Evolutionary conservation across 2,329 filamentous ascomycete species (phyloP).

Genomic region (Penicillium olsonii): DNA sequence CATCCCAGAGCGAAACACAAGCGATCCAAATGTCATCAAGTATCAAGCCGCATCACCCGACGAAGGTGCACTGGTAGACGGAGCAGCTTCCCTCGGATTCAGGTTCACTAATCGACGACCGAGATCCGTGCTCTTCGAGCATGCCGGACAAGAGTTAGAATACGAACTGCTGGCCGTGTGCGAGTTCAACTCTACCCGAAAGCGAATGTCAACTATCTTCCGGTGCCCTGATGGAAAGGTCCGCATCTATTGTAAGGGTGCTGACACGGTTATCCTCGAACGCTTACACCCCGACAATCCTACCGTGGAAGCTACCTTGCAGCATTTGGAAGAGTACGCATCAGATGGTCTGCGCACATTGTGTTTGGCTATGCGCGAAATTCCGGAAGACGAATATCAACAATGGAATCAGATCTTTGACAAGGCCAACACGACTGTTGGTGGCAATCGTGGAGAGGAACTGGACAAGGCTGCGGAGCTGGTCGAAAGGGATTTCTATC

Average conservation of each 20-base stretch:
- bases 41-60: constrained; percentile 98
- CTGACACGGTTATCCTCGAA: constrained; percentile 96
- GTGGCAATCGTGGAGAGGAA: constrained; percentile 89
- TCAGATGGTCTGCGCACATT: constrained; percentile 93
- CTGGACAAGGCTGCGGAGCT: constrained; percentile 96
- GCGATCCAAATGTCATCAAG: constrained; percentile 79
- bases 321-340: constrained; percentile 97
- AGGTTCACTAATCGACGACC: constrained; percentile 89
- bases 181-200: constrained; percentile 97
- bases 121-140: constrained; percentile 79
- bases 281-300: constrained; percentile 81
- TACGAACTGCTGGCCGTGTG: constrained; percentile 96
- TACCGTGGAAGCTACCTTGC: constrained; percentile 83
- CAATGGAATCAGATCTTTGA: constrained; percentile 89
- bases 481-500: constrained; percentile 86
- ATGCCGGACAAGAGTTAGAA: constrained; percentile 70
- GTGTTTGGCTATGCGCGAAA: constrained; percentile 90
- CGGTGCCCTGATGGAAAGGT: constrained; percentile 95
- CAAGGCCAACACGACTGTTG: constrained; percentile 82
- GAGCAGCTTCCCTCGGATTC: constrained; percentile 82
- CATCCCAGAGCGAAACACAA: constrained; percentile 83
- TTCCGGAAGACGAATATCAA: constrained; percentile 83
- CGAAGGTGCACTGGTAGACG: constrained; percentile 93
- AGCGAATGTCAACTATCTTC: constrained; percentile 97
- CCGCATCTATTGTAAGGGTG: constrained; percentile 91